Conservation (phyloP, 768 basidiomycete species). For the Hirschioporus abietinus region DNA sequence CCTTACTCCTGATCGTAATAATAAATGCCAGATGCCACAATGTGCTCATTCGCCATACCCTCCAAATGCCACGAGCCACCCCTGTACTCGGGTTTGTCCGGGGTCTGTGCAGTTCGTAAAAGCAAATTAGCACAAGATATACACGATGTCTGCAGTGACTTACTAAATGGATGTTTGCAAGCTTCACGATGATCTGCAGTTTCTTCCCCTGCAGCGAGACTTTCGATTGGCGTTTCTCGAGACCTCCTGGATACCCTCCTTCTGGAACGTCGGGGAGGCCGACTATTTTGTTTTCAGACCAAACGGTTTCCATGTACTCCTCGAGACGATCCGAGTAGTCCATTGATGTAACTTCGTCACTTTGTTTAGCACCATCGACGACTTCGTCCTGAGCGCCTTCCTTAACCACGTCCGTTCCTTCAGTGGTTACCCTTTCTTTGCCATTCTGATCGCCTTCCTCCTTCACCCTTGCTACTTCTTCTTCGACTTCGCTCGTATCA, state of each 20-base stretch:
- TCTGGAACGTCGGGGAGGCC: conserved; percentile 39
- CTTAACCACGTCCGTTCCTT: background rate
- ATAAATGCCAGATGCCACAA: conserved; percentile 18
- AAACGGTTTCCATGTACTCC: conserved; percentile 10
- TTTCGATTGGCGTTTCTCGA: conserved; percentile 33
- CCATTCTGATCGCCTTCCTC: too few species aligned
- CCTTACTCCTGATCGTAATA: conserved; percentile 13
- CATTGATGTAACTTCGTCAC: conserved; percentile 21
- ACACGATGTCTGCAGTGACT: conserved; percentile 21
- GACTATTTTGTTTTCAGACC: conserved; percentile 34
- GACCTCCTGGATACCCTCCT: conserved; percentile 39
- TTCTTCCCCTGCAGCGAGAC: conserved; percentile 15
- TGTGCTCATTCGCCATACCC: conserved; percentile 25
- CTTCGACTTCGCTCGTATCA: too few species aligned
- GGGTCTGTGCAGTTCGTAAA: conserved; percentile 19
- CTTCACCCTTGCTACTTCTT: too few species aligned
- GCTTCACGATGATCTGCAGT: conserved; percentile 36
- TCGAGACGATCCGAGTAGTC: conserved; percentile 10
- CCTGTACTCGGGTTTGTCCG: conserved; percentile 30
- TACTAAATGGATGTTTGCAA: conserved; percentile 26
- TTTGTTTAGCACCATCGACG: conserved; percentile 27
- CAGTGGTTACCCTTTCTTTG: background rate
- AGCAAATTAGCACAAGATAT: conserved; percentile 27
- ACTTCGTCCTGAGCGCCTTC: too few species aligned
- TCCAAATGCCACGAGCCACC: conserved; percentile 37